A percentile compares a stretch with the other conserved stretches of the same genome.
Evolutionary conservation across 768 basidiomycete genomes (phyloP).

Genomic region (Mycena belliarum): DNA sequence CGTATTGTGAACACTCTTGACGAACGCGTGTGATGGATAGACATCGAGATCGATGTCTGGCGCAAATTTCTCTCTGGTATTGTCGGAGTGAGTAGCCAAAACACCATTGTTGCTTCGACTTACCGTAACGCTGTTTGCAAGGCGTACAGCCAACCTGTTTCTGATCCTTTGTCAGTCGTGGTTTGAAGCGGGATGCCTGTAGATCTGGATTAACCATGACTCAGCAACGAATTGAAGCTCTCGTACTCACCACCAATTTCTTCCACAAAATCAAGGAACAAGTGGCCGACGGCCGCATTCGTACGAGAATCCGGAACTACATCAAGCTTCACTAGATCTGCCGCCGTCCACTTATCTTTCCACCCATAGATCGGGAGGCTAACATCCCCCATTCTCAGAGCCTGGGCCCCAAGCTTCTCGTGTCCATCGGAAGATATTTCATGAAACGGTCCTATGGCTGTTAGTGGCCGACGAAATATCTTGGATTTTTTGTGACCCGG

Average conservation of each 20-base stretch:
- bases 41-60: slow-evolving; percentile 24
- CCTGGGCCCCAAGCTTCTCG: slow-evolving; percentile 27
- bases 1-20: slow-evolving; percentile 31
- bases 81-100: background rate
- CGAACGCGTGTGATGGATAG: slow-evolving; percentile 14
- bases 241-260: slow-evolving; percentile 26
- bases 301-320: slow-evolving; percentile 29
- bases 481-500: slow-evolving; percentile 16
- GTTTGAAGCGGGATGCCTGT: slow-evolving; percentile 17
- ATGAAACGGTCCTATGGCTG: slow-evolving; percentile 22
- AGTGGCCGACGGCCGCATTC: slow-evolving; percentile 28
- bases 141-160: slow-evolving; percentile 17
- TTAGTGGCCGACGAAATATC: background rate
- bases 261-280: slow-evolving; percentile 34
- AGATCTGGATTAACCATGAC: background rate
- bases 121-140: slow-evolving; percentile 19
- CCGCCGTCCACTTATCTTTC: slow-evolving; percentile 29
- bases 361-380: slow-evolving; percentile 14
- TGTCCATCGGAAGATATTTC: slow-evolving; percentile 30
- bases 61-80: slow-evolving; percentile 21
- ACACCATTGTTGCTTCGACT: too few relatives aligned
- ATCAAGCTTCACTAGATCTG: slow-evolving; percentile 16
- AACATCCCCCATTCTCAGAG: slow-evolving; percentile 32
- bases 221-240: slow-evolving; percentile 21
- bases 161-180: slow-evolving; percentile 31